A percentile compares a stretch with the other conserved stretches of the same genome.
Evolutionary conservation across 495 filamentous ascomycete genomes (phyloP).

Genomic region (Margaritispora aquatica): DNA sequence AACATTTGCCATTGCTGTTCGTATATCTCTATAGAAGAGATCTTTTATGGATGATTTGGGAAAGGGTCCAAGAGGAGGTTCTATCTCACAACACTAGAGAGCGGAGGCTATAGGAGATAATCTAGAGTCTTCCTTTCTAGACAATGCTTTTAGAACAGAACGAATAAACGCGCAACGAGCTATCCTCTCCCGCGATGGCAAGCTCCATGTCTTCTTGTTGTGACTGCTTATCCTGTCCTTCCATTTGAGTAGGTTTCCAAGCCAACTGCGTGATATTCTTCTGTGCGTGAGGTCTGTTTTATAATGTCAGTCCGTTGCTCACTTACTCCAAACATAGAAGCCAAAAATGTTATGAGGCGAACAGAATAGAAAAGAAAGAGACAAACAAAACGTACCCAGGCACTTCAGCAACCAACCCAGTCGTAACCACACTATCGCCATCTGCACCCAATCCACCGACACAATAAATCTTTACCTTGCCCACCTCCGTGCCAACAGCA

Average conservation of each 20-base stretch:
- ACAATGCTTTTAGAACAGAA: too few relatives aligned
- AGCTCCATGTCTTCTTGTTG: conserved; percentile 20
- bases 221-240: conserved; percentile 6
- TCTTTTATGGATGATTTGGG: too few relatives aligned
- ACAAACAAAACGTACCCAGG: conserved; percentile 27
- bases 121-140: too few relatives aligned
- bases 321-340: too few relatives aligned
- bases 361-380: neutral
- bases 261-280: conserved; percentile 68
- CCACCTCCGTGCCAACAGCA: conserved; percentile 61
- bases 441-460: too few relatives aligned
- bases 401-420: conserved; percentile 36
- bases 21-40: too few relatives aligned
- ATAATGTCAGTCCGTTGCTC: too few relatives aligned
- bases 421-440: conserved; percentile 36
- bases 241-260: conserved; percentile 54
- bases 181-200: conserved; percentile 71
- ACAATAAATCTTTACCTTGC: conserved; percentile 40
- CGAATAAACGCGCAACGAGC: conserved; percentile 66
- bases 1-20: too few relatives aligned
- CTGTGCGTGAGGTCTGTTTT: conserved; percentile 61
- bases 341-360: conserved; percentile 17
- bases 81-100: too few relatives aligned
- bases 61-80: too few relatives aligned
- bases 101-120: too few relatives aligned